Percentiles rank a stretch among this genome's conserved stretches.
phyloP scores from a whole-genome alignment of 148 eudicot genomes.

The Rhododendron williamsianum region DNA sequence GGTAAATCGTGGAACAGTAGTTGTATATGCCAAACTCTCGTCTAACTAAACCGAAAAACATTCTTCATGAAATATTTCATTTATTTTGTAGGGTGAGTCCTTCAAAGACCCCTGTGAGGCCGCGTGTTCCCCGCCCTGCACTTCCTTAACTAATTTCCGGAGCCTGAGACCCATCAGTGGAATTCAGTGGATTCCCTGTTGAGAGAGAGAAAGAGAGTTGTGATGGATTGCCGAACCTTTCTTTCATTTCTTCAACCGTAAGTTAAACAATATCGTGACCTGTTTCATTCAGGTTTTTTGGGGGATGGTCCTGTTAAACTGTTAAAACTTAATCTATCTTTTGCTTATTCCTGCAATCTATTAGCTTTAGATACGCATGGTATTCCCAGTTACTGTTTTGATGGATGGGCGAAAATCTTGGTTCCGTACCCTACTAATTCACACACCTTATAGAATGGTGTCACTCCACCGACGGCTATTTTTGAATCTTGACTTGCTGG shows the following conservation, averaged over 20 bases:
- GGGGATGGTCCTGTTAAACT: slow-evolving; percentile 5
- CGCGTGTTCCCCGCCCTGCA: slow-evolving; percentile 48
- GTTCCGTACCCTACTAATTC: neutral
- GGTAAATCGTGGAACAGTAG: slow-evolving; percentile 31
- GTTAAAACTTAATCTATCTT: neutral
- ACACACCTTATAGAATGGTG: neutral
- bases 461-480: neutral
- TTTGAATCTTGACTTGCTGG: neutral
- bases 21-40: neutral
- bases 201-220: neutral
- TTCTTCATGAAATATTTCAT: neutral
- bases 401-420: neutral
- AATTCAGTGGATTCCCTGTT: slow-evolving; percentile 6
- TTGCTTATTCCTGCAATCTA: slow-evolving; percentile 10
- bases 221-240: slow-evolving; percentile 11
- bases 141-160: slow-evolving; percentile 16
- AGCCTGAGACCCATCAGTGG: neutral
- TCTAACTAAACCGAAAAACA: neutral
- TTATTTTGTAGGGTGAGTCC: slow-evolving; percentile 75
- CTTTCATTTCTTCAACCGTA: slow-evolving; percentile 8
- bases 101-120: slow-evolving; percentile 98
- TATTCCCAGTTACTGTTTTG: neutral
- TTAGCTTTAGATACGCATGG: neutral
- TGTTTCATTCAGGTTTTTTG: slow-evolving; percentile 16
- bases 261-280: slow-evolving; percentile 7